Evolutionary conservation across 73 alveolate species (phyloP).

Genomic region (Paramecium pentaurelia): DNA sequence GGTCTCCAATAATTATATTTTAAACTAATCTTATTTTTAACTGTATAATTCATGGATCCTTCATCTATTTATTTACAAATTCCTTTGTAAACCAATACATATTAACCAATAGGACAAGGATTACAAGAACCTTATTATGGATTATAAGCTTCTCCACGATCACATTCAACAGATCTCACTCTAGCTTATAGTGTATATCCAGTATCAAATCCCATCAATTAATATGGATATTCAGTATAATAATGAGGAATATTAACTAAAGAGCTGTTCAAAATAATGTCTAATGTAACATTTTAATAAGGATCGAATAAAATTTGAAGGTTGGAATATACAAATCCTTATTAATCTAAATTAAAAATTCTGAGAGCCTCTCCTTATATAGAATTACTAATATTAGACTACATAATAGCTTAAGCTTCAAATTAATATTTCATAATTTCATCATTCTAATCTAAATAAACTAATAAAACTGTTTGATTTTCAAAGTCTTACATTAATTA

Average conservation of each 20-base stretch:
- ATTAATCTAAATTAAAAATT: not conserved
- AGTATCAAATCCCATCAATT: slow-evolving; percentile 19
- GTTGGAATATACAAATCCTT: slow-evolving; percentile 17
- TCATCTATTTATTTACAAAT: not conserved
- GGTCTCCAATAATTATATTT: slow-evolving; percentile 41
- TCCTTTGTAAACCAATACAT: slow-evolving; percentile 5
- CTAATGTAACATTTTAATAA: slow-evolving; percentile 28
- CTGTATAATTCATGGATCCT: not conserved
- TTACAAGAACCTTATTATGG: not conserved
- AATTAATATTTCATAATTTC: not conserved
- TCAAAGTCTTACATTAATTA: not conserved
- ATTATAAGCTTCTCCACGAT: slow-evolving; percentile 30
- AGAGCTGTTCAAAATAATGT: not conserved
- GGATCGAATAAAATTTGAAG: slow-evolving; percentile 4
- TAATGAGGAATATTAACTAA: not conserved
- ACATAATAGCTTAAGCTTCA: not conserved
- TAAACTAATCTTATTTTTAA: not conserved
- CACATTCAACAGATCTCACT: slow-evolving; percentile 48
- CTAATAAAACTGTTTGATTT: not conserved
- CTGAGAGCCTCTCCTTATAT: not conserved
- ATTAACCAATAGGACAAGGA: slow-evolving; percentile 27
- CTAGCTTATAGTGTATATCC: slow-evolving; percentile 21
- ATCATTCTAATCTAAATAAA: not conserved
- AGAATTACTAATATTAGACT: not conserved
- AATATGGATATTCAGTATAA: not conserved